A percentile compares a stretch with the other conserved stretches of the same genome.
Evolutionary conservation across 164 flowering plant genomes (phyloP).

Genomic region (Hamamelis virginiana): DNA sequence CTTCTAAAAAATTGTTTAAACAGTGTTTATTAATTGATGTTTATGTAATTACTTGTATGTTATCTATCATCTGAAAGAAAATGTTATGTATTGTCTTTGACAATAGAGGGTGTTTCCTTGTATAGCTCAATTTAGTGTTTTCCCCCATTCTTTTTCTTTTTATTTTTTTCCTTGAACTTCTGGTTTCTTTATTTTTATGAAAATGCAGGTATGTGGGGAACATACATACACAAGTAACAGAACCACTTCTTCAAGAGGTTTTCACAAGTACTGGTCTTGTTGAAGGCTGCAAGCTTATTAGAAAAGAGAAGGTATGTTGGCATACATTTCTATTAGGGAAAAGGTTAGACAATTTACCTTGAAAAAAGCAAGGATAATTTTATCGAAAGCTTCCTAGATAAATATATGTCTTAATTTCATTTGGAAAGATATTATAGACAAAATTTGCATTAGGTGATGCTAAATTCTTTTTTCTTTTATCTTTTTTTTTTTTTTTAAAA

Average conservation of each 20-base stretch:
- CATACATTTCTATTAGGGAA: background rate
- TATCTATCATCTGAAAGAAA: background rate
- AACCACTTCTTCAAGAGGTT: conserved; percentile 93
- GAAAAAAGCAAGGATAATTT: no score
- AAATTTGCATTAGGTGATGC: no score
- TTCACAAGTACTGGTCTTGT: conserved; percentile 92
- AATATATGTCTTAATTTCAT: no score
- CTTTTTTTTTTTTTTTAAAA: no score
- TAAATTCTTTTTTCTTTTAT: no score
- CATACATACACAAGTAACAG: conserved; percentile 89
- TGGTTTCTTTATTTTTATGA: conserved; percentile 31
- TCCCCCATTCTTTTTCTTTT: conserved; percentile 11
- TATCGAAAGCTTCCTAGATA: no score
- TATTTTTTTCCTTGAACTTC: background rate
- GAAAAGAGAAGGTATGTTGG: conserved; percentile 79
- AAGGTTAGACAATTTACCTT: no score
- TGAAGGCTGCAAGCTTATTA: conserved; percentile 93
- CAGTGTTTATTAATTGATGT: background rate
- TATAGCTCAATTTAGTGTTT: conserved; percentile 17
- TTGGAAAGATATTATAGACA: no score
- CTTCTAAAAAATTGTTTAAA: background rate
- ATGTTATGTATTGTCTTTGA: no score
- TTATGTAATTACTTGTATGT: background rate
- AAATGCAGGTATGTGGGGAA: conserved; percentile 94
- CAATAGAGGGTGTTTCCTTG: conserved; percentile 22